A percentile compares a stretch with the other conserved stretches of the same genome.
These are phyloP conservation scores for Pythium dissotocum DNA, from an alignment of 352 stramenopile genomes.

Conservation along the genomic window DNA sequence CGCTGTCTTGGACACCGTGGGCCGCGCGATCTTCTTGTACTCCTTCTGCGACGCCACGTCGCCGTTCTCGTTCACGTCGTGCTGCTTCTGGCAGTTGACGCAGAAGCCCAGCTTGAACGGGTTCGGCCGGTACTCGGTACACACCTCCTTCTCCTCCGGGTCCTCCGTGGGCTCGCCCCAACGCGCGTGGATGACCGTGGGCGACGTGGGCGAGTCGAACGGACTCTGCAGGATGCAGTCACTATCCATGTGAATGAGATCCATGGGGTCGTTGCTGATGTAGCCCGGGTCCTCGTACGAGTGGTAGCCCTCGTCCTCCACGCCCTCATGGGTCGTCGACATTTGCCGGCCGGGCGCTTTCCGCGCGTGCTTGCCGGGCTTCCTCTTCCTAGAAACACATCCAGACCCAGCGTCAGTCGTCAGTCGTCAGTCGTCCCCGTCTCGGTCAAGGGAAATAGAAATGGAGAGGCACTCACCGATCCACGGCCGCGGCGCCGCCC, in stretches of 20 bases:
- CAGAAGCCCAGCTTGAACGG: slow-evolving; percentile 88
- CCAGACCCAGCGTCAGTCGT: neutral
- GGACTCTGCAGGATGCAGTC: slow-evolving; percentile 80
- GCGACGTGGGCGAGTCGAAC: slow-evolving; percentile 68
- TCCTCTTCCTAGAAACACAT: slow-evolving; percentile 15
- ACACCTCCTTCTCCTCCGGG: slow-evolving; percentile 80
- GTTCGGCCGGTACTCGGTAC: slow-evolving; percentile 78
- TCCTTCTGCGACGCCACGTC: slow-evolving; percentile 68
- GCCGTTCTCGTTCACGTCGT: slow-evolving; percentile 75
- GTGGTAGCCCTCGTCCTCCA: slow-evolving; percentile 46
- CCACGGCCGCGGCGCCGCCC: neutral
- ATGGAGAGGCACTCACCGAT: slow-evolving; percentile 1
- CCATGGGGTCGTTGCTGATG: slow-evolving; percentile 45
- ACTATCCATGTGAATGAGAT: slow-evolving; percentile 70
- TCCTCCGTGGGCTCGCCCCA: slow-evolving; percentile 85
- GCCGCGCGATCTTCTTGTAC: slow-evolving; percentile 83
- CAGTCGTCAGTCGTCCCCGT: no score
- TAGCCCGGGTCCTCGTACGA: slow-evolving; percentile 83
- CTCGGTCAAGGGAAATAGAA: neutral
- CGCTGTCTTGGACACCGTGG: slow-evolving; percentile 67
- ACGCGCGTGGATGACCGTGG: slow-evolving; percentile 81
- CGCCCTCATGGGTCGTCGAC: slow-evolving; percentile 28
- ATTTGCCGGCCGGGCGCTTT: slow-evolving; percentile 19
- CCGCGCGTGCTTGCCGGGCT: slow-evolving; percentile 7
- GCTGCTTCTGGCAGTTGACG: slow-evolving; percentile 90